Evolutionary conservation across 352 stramenopile genomes (phyloP), one percentile per base, ranked within the genome.

Genomic region (Globisporangium cederbergense): DNA sequence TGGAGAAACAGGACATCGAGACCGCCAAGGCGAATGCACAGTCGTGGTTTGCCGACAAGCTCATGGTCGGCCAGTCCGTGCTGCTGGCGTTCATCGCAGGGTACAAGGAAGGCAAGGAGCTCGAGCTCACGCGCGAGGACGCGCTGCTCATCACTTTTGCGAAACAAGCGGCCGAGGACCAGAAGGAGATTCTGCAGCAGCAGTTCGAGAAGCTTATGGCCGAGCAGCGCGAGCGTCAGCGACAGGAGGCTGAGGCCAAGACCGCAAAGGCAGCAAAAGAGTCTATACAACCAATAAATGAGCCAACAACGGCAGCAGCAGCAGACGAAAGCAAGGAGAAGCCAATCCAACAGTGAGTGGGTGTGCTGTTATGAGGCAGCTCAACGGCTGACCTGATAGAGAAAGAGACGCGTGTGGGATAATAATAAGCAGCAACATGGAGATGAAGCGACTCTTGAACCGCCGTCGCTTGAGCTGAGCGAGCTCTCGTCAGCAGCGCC

Each of bases 41-140:
- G 66, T 87, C 77, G 60, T 96, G 87, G 87, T 75, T 92, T 20
- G 81, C 82, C 2, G 87, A 96, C 74, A 96, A 96, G 57, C 73
- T 96, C 61, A 70, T 90, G 60, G 85, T 96, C 28, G 87, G 82
- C 18, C 85, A 93, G 65, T 78, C 76, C 8, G 86, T 93, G 68
- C 70, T 96, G 32, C 73, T 90, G 74, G 81, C 83, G 38, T 96
- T 94, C 53, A 92, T 96, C 64, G 75, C 88, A 1, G 87, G 87
- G 11, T 96, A 96, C 73, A 74, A 78, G 6, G 79, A 86, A 43
- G 87, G 87, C 51, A 96, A 96, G 58, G 64, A 80, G 53, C 72
- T 91, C 53, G 87, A 96, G 68, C 54, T 96, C 47, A 65, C 79
- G 50, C 81, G 87, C 13, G 70, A 94, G 43, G 82, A 93, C 46